Conservation (phyloP, 1,284 basidiomycete species). For the Rhodotorula sp. region DNA sequence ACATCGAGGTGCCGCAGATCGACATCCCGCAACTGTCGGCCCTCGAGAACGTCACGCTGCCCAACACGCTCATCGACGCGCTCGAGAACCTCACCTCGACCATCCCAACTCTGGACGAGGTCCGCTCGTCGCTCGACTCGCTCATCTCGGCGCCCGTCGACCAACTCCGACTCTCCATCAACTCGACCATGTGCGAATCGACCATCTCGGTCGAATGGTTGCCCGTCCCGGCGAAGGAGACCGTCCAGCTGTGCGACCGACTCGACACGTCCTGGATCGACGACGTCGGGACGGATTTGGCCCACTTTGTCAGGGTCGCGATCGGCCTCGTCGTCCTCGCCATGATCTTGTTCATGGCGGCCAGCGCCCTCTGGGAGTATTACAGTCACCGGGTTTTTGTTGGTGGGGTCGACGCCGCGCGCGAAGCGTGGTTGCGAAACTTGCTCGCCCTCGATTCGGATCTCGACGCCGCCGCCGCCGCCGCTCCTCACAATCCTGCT, state of each 20-base stretch:
- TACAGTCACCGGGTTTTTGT: constrained; percentile 47
- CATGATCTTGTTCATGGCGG: constrained; percentile 48
- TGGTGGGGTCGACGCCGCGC: constrained; percentile 63
- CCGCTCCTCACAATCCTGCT: constrained; percentile 50
- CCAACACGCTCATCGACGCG: constrained; percentile 70
- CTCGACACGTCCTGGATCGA: constrained; percentile 81
- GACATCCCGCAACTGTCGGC: constrained; percentile 66
- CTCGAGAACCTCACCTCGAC: constrained; percentile 73
- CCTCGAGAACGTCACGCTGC: constrained; percentile 76
- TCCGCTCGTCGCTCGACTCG: constrained; percentile 68
- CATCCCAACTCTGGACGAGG: constrained; percentile 72
- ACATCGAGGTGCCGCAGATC: constrained; percentile 67
- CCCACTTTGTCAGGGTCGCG: constrained; percentile 72
- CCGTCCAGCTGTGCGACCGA: constrained; percentile 56
- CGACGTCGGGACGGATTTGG: constrained; percentile 70
- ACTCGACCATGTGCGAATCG: constrained; percentile 63
- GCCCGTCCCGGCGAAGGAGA: constrained; percentile 67
- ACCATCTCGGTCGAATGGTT: constrained; percentile 56
- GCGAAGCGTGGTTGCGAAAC: constrained; percentile 66
- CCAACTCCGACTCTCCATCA: constrained; percentile 77
- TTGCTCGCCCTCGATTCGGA: constrained; percentile 48
- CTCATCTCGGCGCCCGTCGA: constrained; percentile 83
- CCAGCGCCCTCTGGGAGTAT: constrained; percentile 47
- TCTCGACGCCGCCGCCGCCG: no score
- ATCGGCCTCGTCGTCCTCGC: constrained; percentile 65